Conservation (phyloP, 169 alveolate genomes). For the Perkinsus olseni region DNA sequence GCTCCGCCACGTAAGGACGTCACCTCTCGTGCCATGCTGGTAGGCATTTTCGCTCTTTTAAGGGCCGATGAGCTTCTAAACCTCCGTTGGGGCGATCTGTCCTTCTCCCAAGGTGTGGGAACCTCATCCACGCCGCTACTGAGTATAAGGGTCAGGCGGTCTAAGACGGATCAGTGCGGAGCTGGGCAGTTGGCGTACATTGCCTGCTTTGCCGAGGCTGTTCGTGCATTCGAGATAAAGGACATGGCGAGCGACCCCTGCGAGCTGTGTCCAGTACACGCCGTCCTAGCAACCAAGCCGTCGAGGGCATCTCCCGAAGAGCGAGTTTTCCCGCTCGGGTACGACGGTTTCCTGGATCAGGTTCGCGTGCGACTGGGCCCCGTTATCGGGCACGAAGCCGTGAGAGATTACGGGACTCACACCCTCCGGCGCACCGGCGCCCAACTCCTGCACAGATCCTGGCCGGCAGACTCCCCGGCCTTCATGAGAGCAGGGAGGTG, state of each 20-base stretch:
- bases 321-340: not conserved
- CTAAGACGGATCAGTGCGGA: not conserved
- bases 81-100: not conserved
- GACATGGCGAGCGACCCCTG: not conserved
- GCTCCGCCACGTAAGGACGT: not conserved
- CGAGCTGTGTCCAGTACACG: not conserved
- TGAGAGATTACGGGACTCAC: not conserved
- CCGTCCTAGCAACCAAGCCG: not conserved
- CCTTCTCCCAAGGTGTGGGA: not conserved
- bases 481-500: not conserved
- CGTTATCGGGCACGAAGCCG: not conserved
- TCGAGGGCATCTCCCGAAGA: not conserved
- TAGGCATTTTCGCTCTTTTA: not conserved
- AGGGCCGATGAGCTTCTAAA: not conserved
- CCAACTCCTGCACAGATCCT: not conserved
- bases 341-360: not conserved
- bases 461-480: not conserved
- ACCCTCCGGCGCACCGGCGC: not conserved
- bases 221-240: not conserved
- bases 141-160: not conserved
- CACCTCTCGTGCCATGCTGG: not conserved
- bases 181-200: not conserved
- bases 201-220: not conserved
- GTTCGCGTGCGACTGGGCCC: not conserved
- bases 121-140: not conserved